Conservation (phyloP, 306 rosid genomes). For the Cicer cuneatum region DNA sequence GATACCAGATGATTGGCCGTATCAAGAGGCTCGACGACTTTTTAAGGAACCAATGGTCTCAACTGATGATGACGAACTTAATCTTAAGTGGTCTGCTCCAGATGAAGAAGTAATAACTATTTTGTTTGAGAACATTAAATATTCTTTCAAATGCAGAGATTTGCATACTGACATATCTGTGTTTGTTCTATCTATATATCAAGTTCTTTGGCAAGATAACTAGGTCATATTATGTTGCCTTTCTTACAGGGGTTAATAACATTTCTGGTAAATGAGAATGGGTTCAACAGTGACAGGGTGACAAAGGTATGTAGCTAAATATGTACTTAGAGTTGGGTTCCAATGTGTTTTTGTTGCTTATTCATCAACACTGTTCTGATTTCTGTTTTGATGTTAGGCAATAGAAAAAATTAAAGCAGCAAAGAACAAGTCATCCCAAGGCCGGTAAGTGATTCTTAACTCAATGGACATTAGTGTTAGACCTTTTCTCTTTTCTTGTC, state of each 20-base stretch:
- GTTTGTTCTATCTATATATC: conserved; percentile 27
- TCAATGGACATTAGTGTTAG: conserved; percentile 17
- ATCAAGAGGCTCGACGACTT: conserved; percentile 84
- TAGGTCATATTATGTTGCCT: conserved; percentile 39
- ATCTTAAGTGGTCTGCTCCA: conserved; percentile 90
- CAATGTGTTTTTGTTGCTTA: conserved; percentile 34
- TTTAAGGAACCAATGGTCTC: conserved; percentile 81
- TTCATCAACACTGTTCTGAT: conserved; percentile 38
- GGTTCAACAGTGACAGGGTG: conserved; percentile 91
- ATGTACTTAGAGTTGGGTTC: conserved; percentile 35
- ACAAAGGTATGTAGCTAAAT: conserved; percentile 65
- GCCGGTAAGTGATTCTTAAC: conserved; percentile 67
- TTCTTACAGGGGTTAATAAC: conserved; percentile 72
- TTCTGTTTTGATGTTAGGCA: conserved; percentile 62
- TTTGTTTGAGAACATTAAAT: conserved; percentile 43
- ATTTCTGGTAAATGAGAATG: conserved; percentile 91
- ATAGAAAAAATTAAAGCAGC: conserved; percentile 95
- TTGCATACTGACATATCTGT: conserved; percentile 10
- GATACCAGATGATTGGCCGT: conserved; percentile 91
- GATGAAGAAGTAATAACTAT: conserved; percentile 78
- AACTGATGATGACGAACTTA: conserved; percentile 70
- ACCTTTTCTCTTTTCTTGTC: conserved; percentile 25
- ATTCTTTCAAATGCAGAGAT: conserved; percentile 32
- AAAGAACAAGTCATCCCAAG: conserved; percentile 92
- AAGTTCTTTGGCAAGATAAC: conserved; percentile 41